A percentile compares a stretch with the other conserved stretches of the same genome.
phyloP scores from a whole-genome alignment of 345 rosid genomes.

The Eucalyptus tenuipes region DNA sequence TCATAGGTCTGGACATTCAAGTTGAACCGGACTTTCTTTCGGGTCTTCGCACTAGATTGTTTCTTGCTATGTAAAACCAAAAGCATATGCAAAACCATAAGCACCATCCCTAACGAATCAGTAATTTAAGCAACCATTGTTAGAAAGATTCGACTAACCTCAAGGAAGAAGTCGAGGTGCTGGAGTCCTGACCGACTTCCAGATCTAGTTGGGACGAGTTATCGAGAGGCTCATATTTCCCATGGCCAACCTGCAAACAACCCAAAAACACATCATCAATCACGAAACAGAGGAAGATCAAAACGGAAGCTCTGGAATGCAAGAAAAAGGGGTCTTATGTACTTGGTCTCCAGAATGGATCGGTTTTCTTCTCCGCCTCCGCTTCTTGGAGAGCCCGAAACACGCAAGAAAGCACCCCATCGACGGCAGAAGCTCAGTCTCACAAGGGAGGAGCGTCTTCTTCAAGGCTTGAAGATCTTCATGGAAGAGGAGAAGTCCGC shows the following conservation, averaged over 20 bases:
- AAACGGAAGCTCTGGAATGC: background rate
- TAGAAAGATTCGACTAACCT: background rate
- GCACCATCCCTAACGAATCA: background rate
- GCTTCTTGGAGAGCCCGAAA: slow-evolving; percentile 61
- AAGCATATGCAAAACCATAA: background rate
- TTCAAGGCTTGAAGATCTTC: background rate
- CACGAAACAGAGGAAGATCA: background rate
- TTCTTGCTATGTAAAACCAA: slow-evolving; percentile 12
- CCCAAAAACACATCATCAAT: background rate
- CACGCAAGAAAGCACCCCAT: slow-evolving; percentile 91
- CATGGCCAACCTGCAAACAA: slow-evolving; percentile 22
- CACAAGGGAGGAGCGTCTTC: background rate
- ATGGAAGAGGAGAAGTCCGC: background rate
- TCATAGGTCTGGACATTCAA: slow-evolving; percentile 74
- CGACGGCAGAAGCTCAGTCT: background rate
- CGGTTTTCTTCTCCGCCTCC: slow-evolving; percentile 32
- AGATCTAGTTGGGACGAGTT: slow-evolving; percentile 20
- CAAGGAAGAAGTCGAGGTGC: background rate
- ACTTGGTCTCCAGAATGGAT: slow-evolving; percentile 48
- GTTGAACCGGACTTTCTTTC: slow-evolving; percentile 80
- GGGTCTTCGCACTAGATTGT: slow-evolving; percentile 12
- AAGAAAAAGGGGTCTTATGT: background rate
- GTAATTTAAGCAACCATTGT: background rate
- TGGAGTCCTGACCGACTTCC: background rate
- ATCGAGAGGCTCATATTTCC: slow-evolving; percentile 39